Evolutionary conservation across 2,329 filamentous ascomycete genomes (phyloP).

Genomic region (Alternaria arborescens): DNA sequence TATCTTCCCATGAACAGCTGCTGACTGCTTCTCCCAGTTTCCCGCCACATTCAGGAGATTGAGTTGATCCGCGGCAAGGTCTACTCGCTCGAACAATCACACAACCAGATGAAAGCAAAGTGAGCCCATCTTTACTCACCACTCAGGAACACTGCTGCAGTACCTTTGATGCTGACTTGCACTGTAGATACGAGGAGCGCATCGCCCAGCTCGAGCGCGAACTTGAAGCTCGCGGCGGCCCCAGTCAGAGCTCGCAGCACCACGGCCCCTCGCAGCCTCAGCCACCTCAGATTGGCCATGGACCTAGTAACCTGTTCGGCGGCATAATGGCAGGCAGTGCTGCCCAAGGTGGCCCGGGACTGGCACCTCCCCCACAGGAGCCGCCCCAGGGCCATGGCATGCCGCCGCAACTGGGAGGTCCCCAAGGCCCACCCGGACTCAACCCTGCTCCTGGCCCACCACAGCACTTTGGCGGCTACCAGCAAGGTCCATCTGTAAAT

Average conservation of each 20-base stretch:
- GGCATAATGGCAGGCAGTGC: slow-evolving; percentile 92
- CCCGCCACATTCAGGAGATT: slow-evolving; percentile 91
- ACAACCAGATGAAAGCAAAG: slow-evolving; percentile 90
- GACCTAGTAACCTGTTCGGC: slow-evolving; percentile 88
- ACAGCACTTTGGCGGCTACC: slow-evolving; percentile 75
- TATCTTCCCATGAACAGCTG: neutral
- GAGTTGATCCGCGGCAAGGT: slow-evolving; percentile 93
- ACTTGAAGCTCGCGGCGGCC: slow-evolving; percentile 75
- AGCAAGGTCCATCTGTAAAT: slow-evolving; percentile 69
- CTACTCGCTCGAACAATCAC: slow-evolving; percentile 88
- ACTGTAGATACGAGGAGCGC: slow-evolving; percentile 89
- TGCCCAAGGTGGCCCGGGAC: slow-evolving; percentile 82
- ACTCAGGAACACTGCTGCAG: neutral
- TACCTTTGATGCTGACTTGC: slow-evolving; percentile 18
- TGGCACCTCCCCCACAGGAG: slow-evolving; percentile 74
- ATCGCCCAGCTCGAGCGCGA: slow-evolving; percentile 86
- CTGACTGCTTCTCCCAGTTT: slow-evolving; percentile 56
- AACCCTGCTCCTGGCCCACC: slow-evolving; percentile 66
- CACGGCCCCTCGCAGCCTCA: slow-evolving; percentile 82
- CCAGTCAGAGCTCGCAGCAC: slow-evolving; percentile 76
- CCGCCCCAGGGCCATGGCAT: slow-evolving; percentile 66
- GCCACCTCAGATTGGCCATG: slow-evolving; percentile 85
- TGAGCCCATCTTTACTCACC: slow-evolving; percentile 58
- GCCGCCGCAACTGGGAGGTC: slow-evolving; percentile 70
- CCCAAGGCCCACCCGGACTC: slow-evolving; percentile 76